phyloP scores from a whole-genome alignment of 2,329 filamentous ascomycete genomes.

The Elsinoe arachidis region DNA sequence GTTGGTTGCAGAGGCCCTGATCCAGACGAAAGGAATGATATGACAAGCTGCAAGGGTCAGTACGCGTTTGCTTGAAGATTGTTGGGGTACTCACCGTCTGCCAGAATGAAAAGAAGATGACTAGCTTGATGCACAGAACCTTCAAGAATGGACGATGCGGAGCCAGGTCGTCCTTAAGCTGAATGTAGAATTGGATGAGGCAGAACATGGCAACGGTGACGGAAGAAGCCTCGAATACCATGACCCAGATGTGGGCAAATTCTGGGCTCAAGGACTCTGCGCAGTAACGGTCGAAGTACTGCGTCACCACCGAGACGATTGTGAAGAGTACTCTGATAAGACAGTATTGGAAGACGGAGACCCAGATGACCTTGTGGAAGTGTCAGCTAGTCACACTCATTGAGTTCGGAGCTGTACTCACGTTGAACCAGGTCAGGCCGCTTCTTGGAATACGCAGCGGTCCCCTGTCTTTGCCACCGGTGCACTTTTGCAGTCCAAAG shows the following conservation, averaged over 20 bases:
- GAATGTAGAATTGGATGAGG: constrained; percentile 77
- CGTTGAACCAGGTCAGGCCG: constrained; percentile 84
- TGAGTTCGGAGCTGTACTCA: constrained; percentile 24
- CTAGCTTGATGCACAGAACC: constrained; percentile 77
- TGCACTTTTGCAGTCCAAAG: constrained; percentile 60
- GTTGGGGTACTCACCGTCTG: constrained; percentile 44
- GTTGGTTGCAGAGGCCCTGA: constrained; percentile 56
- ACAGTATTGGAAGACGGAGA: constrained; percentile 78
- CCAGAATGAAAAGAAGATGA: constrained; percentile 90
- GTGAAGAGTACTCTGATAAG: constrained; percentile 74
- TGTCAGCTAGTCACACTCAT: not conserved
- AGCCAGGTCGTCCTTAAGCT: constrained; percentile 59
- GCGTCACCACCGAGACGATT: constrained; percentile 63
- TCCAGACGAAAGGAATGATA: constrained; percentile 53
- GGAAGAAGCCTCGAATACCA: constrained; percentile 60
- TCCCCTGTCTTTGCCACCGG: constrained; percentile 56
- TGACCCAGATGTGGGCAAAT: constrained; percentile 78
- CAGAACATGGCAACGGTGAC: constrained; percentile 84
- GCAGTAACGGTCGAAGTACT: constrained; percentile 65
- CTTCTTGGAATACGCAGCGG: constrained; percentile 66
- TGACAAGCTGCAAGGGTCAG: constrained; percentile 38
- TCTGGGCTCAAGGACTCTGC: constrained; percentile 67
- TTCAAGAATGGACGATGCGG: constrained; percentile 69
- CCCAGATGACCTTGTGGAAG: constrained; percentile 56
- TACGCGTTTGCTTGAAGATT: constrained; percentile 2